Conservation (phyloP, 169 alveolate species). For the Blepharisma undulans region DNA sequence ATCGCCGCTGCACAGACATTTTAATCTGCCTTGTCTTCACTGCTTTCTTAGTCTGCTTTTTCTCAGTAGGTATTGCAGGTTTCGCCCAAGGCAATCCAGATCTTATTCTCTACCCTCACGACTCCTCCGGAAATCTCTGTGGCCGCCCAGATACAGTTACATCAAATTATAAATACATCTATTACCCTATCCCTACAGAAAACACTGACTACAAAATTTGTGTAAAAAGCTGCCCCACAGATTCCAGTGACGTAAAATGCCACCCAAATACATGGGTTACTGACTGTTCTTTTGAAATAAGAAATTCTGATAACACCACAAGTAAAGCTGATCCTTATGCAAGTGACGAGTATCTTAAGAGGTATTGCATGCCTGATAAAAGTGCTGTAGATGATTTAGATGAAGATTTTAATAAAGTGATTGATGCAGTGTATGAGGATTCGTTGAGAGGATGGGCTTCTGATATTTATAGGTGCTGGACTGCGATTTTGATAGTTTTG, state of each 20-base stretch:
- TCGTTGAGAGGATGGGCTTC: background rate
- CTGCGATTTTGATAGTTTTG: background rate
- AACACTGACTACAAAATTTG: slow-evolving; percentile 12
- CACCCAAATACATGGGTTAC: background rate
- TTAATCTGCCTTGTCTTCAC: slow-evolving; percentile 66
- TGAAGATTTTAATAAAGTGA: background rate
- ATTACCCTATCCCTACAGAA: slow-evolving; percentile 21
- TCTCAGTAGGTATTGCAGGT: slow-evolving; percentile 66
- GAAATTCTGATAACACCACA: background rate
- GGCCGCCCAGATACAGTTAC: slow-evolving; percentile 26
- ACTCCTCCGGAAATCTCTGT: slow-evolving; percentile 64
- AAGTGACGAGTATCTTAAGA: background rate
- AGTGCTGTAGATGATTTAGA: background rate
- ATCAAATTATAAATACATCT: slow-evolving; percentile 9
- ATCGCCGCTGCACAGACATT: slow-evolving; percentile 66
- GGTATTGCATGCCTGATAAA: slow-evolving; percentile 33
- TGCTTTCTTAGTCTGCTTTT: slow-evolving; percentile 58
- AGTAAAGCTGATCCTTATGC: background rate
- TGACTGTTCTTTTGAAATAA: background rate
- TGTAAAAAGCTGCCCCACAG: slow-evolving; percentile 24
- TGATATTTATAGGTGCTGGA: slow-evolving; percentile 9
- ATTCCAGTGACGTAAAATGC: background rate
- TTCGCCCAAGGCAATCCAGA: slow-evolving; percentile 72
- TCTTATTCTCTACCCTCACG: slow-evolving; percentile 64
- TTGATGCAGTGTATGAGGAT: background rate